Conservation (phyloP, 352 stramenopile species). For the Phytopythium boreale region DNA sequence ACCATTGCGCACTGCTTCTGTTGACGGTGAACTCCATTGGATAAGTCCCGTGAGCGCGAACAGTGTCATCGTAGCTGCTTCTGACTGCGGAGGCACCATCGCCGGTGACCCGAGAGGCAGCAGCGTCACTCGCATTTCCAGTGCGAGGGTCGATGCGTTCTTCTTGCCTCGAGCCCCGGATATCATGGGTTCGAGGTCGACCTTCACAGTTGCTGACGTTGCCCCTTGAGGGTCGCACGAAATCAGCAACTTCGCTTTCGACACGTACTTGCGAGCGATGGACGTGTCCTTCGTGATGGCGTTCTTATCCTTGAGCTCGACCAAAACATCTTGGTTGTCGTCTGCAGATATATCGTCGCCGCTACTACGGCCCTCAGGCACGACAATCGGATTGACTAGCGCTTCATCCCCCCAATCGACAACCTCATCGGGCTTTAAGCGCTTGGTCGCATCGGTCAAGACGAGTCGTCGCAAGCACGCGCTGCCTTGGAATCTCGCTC, state of each 20-base stretch:
- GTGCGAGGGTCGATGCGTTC: neutral
- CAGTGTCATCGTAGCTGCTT: slow-evolving; percentile 4
- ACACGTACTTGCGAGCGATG: slow-evolving; percentile 13
- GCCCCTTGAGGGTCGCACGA: neutral
- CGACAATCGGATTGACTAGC: slow-evolving; percentile 22
- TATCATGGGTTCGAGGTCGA: neutral
- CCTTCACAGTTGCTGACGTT: neutral
- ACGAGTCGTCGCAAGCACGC: slow-evolving; percentile 11
- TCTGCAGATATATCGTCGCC: neutral
- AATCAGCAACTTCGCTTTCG: neutral
- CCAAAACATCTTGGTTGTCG: slow-evolving; percentile 7
- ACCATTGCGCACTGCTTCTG: neutral
- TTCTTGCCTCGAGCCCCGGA: neutral
- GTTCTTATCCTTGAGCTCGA: slow-evolving; percentile 48
- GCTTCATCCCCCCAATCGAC: slow-evolving; percentile 25
- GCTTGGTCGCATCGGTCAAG: slow-evolving; percentile 27
- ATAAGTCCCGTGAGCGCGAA: neutral
- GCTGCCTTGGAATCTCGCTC: slow-evolving; percentile 1
- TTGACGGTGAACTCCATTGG: neutral
- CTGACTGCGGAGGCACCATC: neutral
- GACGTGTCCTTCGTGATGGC: slow-evolving; percentile 36
- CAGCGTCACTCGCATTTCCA: slow-evolving; percentile 5
- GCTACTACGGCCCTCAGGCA: neutral
- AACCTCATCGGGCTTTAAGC: slow-evolving; percentile 10
- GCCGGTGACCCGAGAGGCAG: neutral